These are phyloP conservation scores for Podospora pseudopauciseta DNA, from an alignment of 495 filamentous ascomycete species.

Conservation along the genomic window DNA sequence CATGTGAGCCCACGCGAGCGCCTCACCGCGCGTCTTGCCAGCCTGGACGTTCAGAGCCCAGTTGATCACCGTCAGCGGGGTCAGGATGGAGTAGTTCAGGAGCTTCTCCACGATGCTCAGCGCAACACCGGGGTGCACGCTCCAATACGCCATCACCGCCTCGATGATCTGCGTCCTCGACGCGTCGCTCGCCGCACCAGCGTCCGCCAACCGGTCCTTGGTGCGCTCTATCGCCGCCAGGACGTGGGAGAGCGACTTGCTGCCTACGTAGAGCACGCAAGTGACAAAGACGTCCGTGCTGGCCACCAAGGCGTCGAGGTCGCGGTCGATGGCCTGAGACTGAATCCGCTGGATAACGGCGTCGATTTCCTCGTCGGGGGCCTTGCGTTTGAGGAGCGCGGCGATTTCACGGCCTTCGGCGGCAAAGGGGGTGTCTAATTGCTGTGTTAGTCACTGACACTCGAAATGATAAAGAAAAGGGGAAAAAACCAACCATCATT, in stretches of 20 bases:
- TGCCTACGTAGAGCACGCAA: conserved; percentile 83
- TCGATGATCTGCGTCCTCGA: conserved; percentile 85
- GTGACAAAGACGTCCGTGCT: conserved; percentile 93
- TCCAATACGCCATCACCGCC: conserved; percentile 90
- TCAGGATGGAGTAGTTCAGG: conserved; percentile 93
- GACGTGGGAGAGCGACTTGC: conserved; percentile 93
- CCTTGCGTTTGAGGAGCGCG: conserved; percentile 75
- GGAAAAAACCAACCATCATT: conserved; percentile 59
- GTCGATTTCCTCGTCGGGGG: conserved; percentile 75
- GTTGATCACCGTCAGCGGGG: conserved; percentile 74
- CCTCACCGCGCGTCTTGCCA: conserved; percentile 51
- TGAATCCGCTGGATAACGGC: conserved; percentile 73
- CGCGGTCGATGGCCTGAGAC: conserved; percentile 61
- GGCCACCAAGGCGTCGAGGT: conserved; percentile 70
- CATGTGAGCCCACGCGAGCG: conserved; percentile 66
- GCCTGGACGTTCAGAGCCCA: conserved; percentile 71
- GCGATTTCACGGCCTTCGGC: conserved; percentile 76
- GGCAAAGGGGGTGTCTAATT: conserved; percentile 71
- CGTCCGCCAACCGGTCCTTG: conserved; percentile 81
- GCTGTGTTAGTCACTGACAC: conserved; percentile 15
- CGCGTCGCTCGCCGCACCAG: conserved; percentile 65
- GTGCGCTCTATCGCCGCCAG: conserved; percentile 93
- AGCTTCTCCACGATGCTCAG: conserved; percentile 95
- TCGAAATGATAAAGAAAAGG: background rate
- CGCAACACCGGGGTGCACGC: conserved; percentile 85